Evolutionary conservation across 2,329 filamentous ascomycete species (phyloP).

Genomic region (Fusarium longipes): DNA sequence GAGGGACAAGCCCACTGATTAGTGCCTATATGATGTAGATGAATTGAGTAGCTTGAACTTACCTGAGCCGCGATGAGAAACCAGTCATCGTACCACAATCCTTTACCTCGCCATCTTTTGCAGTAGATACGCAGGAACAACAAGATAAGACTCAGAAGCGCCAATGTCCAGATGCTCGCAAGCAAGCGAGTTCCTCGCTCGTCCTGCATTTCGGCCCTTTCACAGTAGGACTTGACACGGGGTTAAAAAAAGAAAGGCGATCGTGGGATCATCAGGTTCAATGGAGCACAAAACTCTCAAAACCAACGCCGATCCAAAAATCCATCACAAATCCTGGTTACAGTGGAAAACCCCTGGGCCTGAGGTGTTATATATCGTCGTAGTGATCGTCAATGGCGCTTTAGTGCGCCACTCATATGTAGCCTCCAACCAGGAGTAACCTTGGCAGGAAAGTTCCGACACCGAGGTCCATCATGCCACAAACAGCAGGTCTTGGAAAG

Average conservation of each 20-base stretch:
- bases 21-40: not conserved
- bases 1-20: not conserved
- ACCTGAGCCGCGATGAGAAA: constrained; percentile 52
- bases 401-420: not conserved
- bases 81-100: constrained; percentile 54
- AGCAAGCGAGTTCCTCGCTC: constrained; percentile 47
- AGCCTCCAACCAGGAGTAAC: constrained; percentile 1
- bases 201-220: constrained; percentile 12
- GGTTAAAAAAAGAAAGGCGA: not conserved
- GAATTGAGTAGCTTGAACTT: constrained; percentile 23
- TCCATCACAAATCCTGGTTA: constrained; percentile 6
- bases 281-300: not conserved
- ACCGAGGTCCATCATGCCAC: constrained; percentile 17
- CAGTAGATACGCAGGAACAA: constrained; percentile 52
- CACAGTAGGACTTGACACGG: not conserved
- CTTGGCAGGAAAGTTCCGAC: not conserved
- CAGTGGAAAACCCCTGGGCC: constrained; percentile 9
- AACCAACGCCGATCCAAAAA: constrained; percentile 24
- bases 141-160: constrained; percentile 39
- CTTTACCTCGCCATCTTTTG: constrained; percentile 50
- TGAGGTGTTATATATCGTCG: constrained; percentile 24
- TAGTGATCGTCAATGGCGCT: not conserved
- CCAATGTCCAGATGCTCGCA: constrained; percentile 49
- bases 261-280: constrained; percentile 1
- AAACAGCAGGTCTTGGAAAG: constrained; percentile 25